phyloP scores from a whole-genome alignment of 75 land plant genomes.

The Larix kaempferi region DNA sequence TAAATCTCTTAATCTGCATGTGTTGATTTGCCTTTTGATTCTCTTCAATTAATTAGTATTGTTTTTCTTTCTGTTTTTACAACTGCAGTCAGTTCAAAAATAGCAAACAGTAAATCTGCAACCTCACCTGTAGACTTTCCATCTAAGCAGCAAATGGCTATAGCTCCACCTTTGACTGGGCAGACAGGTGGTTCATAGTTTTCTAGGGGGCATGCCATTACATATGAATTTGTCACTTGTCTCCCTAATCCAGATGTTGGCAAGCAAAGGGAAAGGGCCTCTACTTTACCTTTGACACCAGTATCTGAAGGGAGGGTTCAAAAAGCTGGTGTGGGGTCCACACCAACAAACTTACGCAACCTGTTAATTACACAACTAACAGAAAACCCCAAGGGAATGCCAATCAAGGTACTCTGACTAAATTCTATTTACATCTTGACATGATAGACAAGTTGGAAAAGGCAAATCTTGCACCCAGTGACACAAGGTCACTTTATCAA shows the following conservation, averaged over 20 bases:
- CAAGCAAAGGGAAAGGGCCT: slow-evolving; percentile 43
- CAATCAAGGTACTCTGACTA: no score
- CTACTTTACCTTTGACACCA: slow-evolving; percentile 9
- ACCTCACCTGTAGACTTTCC: slow-evolving; percentile 51
- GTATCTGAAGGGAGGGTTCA: slow-evolving; percentile 8
- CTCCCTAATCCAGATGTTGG: slow-evolving; percentile 21
- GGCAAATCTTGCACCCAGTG: no score
- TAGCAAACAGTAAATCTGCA: slow-evolving; percentile 30
- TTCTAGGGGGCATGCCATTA: slow-evolving; percentile 16
- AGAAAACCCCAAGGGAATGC: no score
- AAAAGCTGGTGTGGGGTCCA: no score
- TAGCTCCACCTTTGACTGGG: slow-evolving; percentile 19
- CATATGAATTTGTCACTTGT: slow-evolving; percentile 21
- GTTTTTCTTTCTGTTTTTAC: slow-evolving; percentile 8
- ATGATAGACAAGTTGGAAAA: no score
- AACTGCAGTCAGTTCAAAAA: slow-evolving; percentile 4
- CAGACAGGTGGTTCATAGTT: slow-evolving; percentile 16
- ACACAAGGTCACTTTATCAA: no score
- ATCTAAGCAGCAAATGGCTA: slow-evolving; percentile 19
- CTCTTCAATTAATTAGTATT: neutral
- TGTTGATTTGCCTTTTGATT: slow-evolving; percentile 6
- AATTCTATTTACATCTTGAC: no score
- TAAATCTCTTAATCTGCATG: neutral
- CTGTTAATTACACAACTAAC: no score
- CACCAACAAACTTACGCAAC: no score